These are phyloP conservation scores for Erysiphe neolycopersici DNA, from an alignment of 2,329 filamentous ascomycete genomes.

Conservation along the genomic window DNA sequence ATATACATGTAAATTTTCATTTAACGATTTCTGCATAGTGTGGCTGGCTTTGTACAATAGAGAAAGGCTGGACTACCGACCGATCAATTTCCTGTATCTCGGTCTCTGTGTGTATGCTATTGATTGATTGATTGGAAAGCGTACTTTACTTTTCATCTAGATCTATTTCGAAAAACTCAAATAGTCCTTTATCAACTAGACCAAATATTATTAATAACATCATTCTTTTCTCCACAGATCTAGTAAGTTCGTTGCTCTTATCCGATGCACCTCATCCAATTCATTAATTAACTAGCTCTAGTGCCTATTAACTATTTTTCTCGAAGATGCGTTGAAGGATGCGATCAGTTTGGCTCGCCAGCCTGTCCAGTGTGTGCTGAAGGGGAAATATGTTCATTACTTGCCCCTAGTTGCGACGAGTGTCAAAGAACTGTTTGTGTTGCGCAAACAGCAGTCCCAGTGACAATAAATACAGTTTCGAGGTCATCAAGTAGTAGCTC, in stretches of 20 bases:
- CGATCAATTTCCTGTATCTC: too few species aligned
- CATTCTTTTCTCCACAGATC: neutral
- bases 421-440: conserved; percentile 33
- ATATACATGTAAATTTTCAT: too few species aligned
- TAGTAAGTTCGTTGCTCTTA: neutral
- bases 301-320: conserved; percentile 17
- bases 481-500: conserved; percentile 21
- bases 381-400: conserved; percentile 30
- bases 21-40: too few species aligned
- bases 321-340: conserved; percentile 28
- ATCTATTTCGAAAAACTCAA: too few species aligned
- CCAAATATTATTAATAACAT: too few species aligned
- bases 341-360: conserved; percentile 20
- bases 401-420: conserved; percentile 27
- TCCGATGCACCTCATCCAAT: too few species aligned
- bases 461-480: conserved; percentile 8
- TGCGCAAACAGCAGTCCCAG: conserved; percentile 11
- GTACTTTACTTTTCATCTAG: too few species aligned
- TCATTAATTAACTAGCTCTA: conserved; percentile 4
- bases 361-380: conserved; percentile 30
- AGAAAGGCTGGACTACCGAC: too few species aligned
- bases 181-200: too few species aligned
- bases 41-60: too few species aligned
- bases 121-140: too few species aligned
- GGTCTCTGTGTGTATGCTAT: too few species aligned